Conservation (phyloP, 148 eudicot species). For the Cornus florida region DNA sequence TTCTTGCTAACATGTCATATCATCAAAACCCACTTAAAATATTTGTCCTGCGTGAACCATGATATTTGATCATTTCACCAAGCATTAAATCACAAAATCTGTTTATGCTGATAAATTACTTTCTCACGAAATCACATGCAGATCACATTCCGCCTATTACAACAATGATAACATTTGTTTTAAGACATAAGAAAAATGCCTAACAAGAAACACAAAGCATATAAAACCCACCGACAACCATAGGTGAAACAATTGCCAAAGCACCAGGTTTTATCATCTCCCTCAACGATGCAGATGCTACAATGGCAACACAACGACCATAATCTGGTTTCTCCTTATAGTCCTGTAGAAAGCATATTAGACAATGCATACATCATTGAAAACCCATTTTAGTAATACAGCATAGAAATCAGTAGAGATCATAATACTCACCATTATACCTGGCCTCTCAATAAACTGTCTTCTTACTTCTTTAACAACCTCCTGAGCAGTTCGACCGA, state of each 20-base stretch:
- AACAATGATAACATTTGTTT: neutral
- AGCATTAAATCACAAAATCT: neutral
- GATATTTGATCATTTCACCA: neutral
- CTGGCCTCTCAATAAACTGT: conserved; percentile 97
- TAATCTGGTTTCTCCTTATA: conserved; percentile 98
- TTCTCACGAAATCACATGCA: neutral
- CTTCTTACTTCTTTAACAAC: conserved; percentile 99
- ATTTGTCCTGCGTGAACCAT: neutral
- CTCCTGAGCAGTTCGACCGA: conserved; percentile 98
- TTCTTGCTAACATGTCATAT: neutral
- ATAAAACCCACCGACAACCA: conserved; percentile 61
- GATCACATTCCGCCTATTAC: neutral
- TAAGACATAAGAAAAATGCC: neutral
- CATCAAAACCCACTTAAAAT: neutral
- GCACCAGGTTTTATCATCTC: conserved; percentile 97
- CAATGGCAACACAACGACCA: conserved; percentile 95
- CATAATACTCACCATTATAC: conserved; percentile 73
- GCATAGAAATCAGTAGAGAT: neutral
- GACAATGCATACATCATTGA: conserved; percentile 10
- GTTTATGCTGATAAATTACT: neutral
- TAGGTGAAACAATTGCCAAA: conserved; percentile 87
- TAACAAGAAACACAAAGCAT: neutral
- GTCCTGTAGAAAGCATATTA: conserved; percentile 46
- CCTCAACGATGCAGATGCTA: conserved; percentile 92
- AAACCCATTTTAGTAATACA: neutral